Percentiles rank a stretch among this genome's conserved stretches.
Conservation (phyloP, 352 stramenopile species). For the Phytophthora fragariaefolia region DNA sequence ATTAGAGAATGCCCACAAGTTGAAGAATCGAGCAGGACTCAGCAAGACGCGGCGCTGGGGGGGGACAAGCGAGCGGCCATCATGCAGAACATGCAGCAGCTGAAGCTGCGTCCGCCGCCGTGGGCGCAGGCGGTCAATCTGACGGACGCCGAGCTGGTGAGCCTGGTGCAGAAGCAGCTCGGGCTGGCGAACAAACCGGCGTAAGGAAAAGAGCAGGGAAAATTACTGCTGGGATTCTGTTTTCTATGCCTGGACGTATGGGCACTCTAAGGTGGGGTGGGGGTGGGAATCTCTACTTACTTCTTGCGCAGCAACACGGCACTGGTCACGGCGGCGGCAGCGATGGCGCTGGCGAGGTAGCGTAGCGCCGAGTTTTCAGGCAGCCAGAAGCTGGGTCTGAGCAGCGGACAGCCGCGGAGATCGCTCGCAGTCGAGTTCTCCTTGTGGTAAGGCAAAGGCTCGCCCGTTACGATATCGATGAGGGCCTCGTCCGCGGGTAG, state of each 20-base stretch:
- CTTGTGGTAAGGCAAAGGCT: slow-evolving; percentile 35
- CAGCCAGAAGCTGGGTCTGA: slow-evolving; percentile 17
- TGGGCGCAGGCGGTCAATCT: slow-evolving; percentile 50
- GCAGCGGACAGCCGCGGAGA: slow-evolving; percentile 11
- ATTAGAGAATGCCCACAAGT: slow-evolving; percentile 1
- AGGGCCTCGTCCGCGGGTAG: slow-evolving; percentile 49
- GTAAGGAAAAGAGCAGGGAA: slow-evolving; percentile 11
- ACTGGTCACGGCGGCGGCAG: slow-evolving; percentile 25
- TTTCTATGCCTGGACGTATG: slow-evolving; percentile 9
- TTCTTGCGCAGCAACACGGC: slow-evolving; percentile 30
- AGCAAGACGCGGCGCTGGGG: slow-evolving; percentile 30
- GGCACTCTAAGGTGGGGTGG: not conserved
- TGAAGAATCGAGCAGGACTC: not conserved
- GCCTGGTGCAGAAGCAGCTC: slow-evolving; percentile 54
- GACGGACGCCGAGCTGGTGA: slow-evolving; percentile 62
- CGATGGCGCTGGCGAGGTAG: slow-evolving; percentile 21
- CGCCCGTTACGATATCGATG: slow-evolving; percentile 52
- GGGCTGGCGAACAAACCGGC: slow-evolving; percentile 5
- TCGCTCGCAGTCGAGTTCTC: not conserved
- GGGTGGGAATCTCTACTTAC: slow-evolving; percentile 10
- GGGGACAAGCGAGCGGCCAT: slow-evolving; percentile 45
- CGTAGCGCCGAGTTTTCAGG: not conserved
- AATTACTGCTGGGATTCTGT: slow-evolving; percentile 19
- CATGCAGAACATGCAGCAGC: slow-evolving; percentile 62
- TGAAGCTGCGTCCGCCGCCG: slow-evolving; percentile 54